A percentile compares a stretch with the other conserved stretches of the same genome.
These are phyloP conservation scores for Plantago coronopus DNA, from an alignment of 305 asterid species.

Conservation along the genomic window DNA sequence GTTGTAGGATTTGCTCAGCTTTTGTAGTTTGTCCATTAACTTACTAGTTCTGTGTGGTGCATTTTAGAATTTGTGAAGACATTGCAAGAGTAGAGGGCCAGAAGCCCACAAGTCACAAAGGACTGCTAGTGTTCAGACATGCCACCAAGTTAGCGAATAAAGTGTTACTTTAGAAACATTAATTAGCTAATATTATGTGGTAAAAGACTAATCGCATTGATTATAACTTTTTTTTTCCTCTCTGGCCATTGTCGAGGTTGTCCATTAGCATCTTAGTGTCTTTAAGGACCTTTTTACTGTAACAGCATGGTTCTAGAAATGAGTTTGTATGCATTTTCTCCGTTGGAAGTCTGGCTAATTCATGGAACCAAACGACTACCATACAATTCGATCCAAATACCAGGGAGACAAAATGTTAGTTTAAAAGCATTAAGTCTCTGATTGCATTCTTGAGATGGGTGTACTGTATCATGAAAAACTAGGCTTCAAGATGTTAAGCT, in stretches of 20 bases:
- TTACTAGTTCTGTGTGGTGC: too few species aligned
- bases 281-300: not conserved
- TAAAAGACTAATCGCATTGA: not conserved
- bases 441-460: not conserved
- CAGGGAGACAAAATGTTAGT: not conserved
- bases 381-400: not conserved
- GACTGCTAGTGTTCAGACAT: not conserved
- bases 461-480: too few species aligned
- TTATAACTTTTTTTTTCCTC: not conserved
- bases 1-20: too few species aligned
- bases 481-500: too few species aligned
- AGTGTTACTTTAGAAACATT: not conserved
- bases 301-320: not conserved
- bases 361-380: too few species aligned
- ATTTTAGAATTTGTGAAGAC: not conserved
- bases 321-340: not conserved
- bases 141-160: not conserved
- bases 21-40: too few species aligned
- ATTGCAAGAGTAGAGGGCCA: not conserved
- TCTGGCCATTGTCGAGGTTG: not conserved
- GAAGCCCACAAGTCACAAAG: too few species aligned
- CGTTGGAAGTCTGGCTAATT: not conserved
- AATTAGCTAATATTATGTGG: not conserved
- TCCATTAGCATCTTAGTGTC: not conserved
- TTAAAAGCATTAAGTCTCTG: not conserved